Percentiles rank a stretch among this genome's conserved stretches.
phyloP scores from a whole-genome alignment of 192 early-diverging fungal genomes.

The Lobosporangium transversale region DNA sequence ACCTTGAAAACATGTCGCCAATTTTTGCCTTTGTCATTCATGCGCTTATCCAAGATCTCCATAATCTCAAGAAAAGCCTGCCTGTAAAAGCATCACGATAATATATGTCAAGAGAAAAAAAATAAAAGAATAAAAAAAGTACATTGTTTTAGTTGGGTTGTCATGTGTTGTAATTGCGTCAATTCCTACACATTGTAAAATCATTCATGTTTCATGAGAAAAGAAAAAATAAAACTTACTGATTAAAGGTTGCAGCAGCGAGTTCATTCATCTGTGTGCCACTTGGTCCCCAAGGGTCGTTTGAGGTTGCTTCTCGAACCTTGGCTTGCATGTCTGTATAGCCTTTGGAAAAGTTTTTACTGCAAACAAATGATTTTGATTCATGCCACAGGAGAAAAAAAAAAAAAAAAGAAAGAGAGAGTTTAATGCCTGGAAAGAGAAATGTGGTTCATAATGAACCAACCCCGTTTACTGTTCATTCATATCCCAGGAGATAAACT shows the following conservation, averaged over 20 bases:
- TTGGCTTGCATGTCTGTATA: conserved; percentile 94
- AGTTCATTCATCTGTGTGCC: conserved; percentile 85
- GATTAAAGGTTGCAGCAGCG: conserved; percentile 83
- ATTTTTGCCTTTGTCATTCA: conserved; percentile 97
- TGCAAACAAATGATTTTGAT: too few species aligned
- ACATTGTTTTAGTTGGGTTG: conserved; percentile 2
- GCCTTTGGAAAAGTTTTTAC: conserved; percentile 91
- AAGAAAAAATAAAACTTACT: conserved; percentile 70
- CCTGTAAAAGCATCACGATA: conserved; percentile 48
- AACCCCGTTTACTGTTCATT: too few species aligned
- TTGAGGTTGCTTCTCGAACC: conserved; percentile 85
- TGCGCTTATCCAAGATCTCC: conserved; percentile 97
- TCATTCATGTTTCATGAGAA: too few species aligned
- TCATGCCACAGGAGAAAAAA: too few species aligned
- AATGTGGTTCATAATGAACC: too few species aligned
- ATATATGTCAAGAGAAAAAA: not conserved
- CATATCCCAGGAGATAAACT: too few species aligned
- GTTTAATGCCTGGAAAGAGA: not conserved
- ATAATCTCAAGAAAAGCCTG: conserved; percentile 95
- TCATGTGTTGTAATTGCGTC: too few species aligned
- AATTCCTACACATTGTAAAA: too few species aligned
- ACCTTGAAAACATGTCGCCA: conserved; percentile 99
- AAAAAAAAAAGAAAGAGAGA: too few species aligned
- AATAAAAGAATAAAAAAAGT: not conserved
- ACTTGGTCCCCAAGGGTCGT: conserved; percentile 81